Conservation (phyloP, 495 filamentous ascomycete genomes). For the Penicillium daleae region DNA sequence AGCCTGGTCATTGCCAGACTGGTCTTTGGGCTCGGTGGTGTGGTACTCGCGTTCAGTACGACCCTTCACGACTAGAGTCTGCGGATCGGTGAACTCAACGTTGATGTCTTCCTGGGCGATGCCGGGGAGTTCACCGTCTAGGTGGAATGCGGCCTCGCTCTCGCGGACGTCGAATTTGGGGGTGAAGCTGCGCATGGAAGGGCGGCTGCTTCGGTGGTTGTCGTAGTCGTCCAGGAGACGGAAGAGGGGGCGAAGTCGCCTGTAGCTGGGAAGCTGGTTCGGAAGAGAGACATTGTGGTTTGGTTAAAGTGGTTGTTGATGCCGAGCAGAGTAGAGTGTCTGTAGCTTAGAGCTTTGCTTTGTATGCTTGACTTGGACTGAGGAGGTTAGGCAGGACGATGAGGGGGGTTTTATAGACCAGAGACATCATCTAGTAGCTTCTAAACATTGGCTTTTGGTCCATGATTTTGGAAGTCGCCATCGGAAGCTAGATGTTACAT, state of each 20-base stretch:
- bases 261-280: conserved; percentile 31
- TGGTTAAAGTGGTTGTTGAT: conserved; percentile 9
- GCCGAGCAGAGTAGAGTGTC: conserved; percentile 8
- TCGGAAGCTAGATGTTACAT: conserved; percentile 6
- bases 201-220: conserved; percentile 35
- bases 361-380: background rate
- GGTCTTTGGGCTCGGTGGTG: conserved; percentile 56
- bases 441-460: background rate
- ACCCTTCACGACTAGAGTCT: conserved; percentile 79
- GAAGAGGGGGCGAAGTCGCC: conserved; percentile 51
- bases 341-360: background rate
- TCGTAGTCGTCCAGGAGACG: conserved; percentile 53
- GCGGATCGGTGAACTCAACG: conserved; percentile 83
- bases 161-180: conserved; percentile 87
- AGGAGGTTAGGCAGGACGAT: background rate
- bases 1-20: conserved; percentile 30
- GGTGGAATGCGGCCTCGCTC: conserved; percentile 68
- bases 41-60: conserved; percentile 52
- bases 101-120: conserved; percentile 75
- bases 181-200: conserved; percentile 54
- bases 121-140: conserved; percentile 90
- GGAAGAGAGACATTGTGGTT: conserved; percentile 44
- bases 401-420: conserved; percentile 1
- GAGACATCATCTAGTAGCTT: background rate
- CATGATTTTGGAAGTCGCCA: background rate